Evolutionary conservation across 179 eudicot species (phyloP), one percentile per base, ranked within the genome.

Genomic region (Spinacia oleracea): DNA sequence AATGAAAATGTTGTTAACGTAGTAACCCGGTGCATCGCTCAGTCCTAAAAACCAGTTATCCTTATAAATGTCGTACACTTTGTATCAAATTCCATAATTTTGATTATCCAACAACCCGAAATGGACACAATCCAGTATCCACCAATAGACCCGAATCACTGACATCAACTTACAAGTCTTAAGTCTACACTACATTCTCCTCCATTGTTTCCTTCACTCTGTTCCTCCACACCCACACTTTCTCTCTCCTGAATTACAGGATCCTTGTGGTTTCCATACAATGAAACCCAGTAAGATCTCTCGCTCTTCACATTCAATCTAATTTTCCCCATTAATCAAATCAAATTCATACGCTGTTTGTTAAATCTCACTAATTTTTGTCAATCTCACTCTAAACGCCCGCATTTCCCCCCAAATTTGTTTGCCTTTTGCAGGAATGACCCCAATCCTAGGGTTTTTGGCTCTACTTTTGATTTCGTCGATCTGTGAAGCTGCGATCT

Each of bases 401-500:
- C 21, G 40, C 40, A 70, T 76, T 27, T 69, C 16, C n/a, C 18
- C 72, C 63, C 65, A n/a, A 32, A 32, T 43, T 67, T 70, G 25
- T 16, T 12, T 31, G 23, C 0, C 4, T 18, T 72, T 35, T 50
- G 81, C 86, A 84, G 91, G 83, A 77, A 91, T 90, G 96, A 84
- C 84, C 76, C 81, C 82, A 74, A 77, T 77, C 56, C 73, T 86
- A 46, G 90, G 84, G 70, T 84, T 90, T 79, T 86, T 91, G 80
- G 68, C 80, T 73, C 60, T 90, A 68, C 46, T 88, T 11, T 38
- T 82, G 3, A 60, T 85, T 45, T 80, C 84, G 14, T 81, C 84
- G 84, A 84, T 90, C 77, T 88, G 85, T 69, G 87, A 88, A 75
- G 90, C 91, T 58, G 87, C 91, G 77, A 79, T 86, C 75, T 85